Evolutionary conservation across 2,329 filamentous ascomycete genomes (phyloP), one percentile per base, ranked within the genome.

Genomic region (Colletotrichum brevisporum): DNA sequence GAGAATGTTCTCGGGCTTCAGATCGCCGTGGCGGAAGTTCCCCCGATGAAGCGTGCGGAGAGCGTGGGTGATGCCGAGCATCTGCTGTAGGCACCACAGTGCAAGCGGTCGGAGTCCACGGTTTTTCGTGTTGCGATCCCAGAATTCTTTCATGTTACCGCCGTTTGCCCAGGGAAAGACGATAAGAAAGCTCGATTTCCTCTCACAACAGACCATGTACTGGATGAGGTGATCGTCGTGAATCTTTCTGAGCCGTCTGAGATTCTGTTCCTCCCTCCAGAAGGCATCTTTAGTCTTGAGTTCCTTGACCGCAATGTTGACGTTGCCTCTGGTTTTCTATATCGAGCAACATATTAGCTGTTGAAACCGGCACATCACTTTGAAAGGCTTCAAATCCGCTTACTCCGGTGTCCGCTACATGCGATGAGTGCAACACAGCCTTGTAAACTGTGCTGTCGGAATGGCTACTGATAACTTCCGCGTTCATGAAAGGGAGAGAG

Each of bases 1-100:
- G 5, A 68, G 58, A 13, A 68, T 68, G 24, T 68, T 68, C 0
- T 16, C 65, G 1, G 65, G 65, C 21, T 68, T 68, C 21, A 68
- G 43, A 5, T 68, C 65, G 1, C 65, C 65, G 15, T 68, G 65
- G 2, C 65, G 58, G 13, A 36, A 63, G 13, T 63, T 65, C 36
- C 24, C 45, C 21, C 12, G 9, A n/a, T 68, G 65, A 1, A 63
- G 51, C 10, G 26, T 41, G 8, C 26, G 15, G 5, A 68, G 24
- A 6, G 58, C 65, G 5, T 27, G 10, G 15, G 31, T 31, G 8
- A 67, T n/a, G 2, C 63, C 63, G 12, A 50, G 48, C 18, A 68
- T 57, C 48, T 68, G 65, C 16, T 56, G 45, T 12, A 68, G 13
- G 6, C 51, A 55, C 59, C 59, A 62, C 2, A 48, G 10, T 9